A percentile compares a stretch with the other conserved stretches of the same genome.
Evolutionary conservation across 331 rosid species (phyloP).

Genomic region (Malus hybrid): DNA sequence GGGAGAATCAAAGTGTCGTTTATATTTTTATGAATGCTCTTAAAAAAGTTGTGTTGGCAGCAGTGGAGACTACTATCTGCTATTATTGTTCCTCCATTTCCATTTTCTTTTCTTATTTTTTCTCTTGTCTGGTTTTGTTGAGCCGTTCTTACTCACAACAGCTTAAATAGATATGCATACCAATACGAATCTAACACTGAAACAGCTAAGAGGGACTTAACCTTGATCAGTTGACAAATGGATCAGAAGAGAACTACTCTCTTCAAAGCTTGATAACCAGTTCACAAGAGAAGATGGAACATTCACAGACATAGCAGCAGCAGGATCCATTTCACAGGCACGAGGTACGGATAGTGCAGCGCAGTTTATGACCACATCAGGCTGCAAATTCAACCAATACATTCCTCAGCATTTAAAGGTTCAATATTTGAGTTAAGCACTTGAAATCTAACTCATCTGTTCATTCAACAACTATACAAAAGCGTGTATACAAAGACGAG

Average conservation of each 20-base stretch:
- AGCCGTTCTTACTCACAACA: neutral
- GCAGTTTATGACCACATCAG: constrained; percentile 81
- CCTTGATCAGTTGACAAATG: constrained; percentile 97
- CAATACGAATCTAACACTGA: neutral
- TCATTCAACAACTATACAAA: neutral
- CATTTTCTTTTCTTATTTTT: neutral
- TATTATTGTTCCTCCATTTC: neutral
- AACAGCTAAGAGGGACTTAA: constrained; percentile 7
- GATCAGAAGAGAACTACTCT: constrained; percentile 41
- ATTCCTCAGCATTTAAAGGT: constrained; percentile 17
- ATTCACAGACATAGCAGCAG: constrained; percentile 64
- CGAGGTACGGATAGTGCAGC: constrained; percentile 88
- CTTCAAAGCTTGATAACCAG: constrained; percentile 61
- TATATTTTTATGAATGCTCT: neutral
- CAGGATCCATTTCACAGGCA: constrained; percentile 71
- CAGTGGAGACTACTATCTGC: neutral
- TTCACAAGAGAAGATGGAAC: constrained; percentile 73
- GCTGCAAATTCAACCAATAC: constrained; percentile 46
- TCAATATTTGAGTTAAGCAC: neutral
- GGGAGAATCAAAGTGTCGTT: neutral
- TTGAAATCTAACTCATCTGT: neutral
- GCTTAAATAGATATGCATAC: neutral
- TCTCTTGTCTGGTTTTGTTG: neutral
- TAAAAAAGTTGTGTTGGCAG: neutral
- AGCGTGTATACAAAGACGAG: neutral